These are phyloP conservation scores for Croton setiger DNA, from an alignment of 441 rosid genomes.

Conservation along the genomic window DNA sequence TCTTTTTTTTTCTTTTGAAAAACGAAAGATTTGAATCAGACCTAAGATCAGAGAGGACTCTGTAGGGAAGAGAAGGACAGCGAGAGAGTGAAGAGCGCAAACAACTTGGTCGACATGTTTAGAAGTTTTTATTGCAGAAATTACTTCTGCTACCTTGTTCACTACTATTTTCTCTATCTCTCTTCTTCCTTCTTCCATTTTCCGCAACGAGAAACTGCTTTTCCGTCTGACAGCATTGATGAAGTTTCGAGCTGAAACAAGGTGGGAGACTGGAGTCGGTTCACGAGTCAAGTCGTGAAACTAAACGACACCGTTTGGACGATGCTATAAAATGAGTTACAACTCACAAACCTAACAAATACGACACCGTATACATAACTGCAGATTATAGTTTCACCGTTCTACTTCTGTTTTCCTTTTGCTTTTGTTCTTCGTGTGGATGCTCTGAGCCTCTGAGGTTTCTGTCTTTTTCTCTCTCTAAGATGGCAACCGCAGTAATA, in stretches of 20 bases:
- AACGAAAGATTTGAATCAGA: conserved; percentile 15
- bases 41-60: conserved; percentile 61
- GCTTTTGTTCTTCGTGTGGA: not conserved
- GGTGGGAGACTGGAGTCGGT: too few relatives aligned
- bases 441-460: not conserved
- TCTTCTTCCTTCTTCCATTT: conserved; percentile 44
- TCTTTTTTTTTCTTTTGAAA: too few relatives aligned
- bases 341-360: too few relatives aligned
- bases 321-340: too few relatives aligned
- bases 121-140: conserved; percentile 46
- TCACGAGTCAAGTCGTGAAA: too few relatives aligned
- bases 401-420: not conserved
- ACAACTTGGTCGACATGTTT: conserved; percentile 70
- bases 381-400: not conserved
- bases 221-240: not conserved
- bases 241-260: too few relatives aligned
- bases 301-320: not conserved
- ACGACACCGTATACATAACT: not conserved
- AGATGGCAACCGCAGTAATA: conserved; percentile 60
- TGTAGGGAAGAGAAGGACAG: conserved; percentile 75
- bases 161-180: conserved; percentile 35
- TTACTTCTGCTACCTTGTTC: conserved; percentile 56
- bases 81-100: conserved; percentile 71
- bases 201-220: not conserved
- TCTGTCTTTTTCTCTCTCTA: not conserved